These are phyloP conservation scores for Pistacia vera DNA, from an alignment of 345 rosid genomes.

Conservation along the genomic window DNA sequence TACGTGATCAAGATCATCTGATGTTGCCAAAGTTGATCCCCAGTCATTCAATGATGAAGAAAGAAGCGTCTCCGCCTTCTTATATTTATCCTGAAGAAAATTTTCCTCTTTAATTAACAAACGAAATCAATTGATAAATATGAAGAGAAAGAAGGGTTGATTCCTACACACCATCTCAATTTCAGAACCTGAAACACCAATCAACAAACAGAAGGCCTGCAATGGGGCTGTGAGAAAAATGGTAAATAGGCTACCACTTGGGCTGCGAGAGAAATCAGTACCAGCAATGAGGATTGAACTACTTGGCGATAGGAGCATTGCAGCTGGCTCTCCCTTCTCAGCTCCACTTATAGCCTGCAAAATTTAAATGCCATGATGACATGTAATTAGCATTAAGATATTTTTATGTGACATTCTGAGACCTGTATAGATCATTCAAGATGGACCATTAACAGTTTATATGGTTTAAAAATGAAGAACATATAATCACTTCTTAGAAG, in stretches of 20 bases:
- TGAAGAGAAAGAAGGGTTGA: slow-evolving; percentile 13
- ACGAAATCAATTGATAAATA: slow-evolving; percentile 14
- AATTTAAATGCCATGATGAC: slow-evolving; percentile 13
- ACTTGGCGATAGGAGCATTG: slow-evolving; percentile 82
- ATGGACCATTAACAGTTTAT: neutral
- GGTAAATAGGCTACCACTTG: slow-evolving; percentile 80
- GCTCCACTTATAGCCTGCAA: slow-evolving; percentile 71
- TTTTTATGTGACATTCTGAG: neutral
- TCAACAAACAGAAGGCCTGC: slow-evolving; percentile 82
- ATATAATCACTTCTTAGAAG: neutral
- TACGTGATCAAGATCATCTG: slow-evolving; percentile 77
- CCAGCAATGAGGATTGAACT: slow-evolving; percentile 47
- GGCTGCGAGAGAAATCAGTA: slow-evolving; percentile 64
- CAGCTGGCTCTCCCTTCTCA: slow-evolving; percentile 97
- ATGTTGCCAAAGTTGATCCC: slow-evolving; percentile 71
- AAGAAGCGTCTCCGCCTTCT: slow-evolving; percentile 72
- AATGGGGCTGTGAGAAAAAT: slow-evolving; percentile 83
- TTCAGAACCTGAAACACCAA: slow-evolving; percentile 76
- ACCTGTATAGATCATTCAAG: slow-evolving; percentile 1
- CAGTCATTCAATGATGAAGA: slow-evolving; percentile 72
- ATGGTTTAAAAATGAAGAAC: neutral
- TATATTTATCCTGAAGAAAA: slow-evolving; percentile 54
- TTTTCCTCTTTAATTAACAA: slow-evolving; percentile 15
- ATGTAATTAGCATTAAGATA: neutral
- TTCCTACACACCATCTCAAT: slow-evolving; percentile 64